Conservation (phyloP, 2,329 filamentous ascomycete genomes). For the Ascochyta viciae-villosae region DNA sequence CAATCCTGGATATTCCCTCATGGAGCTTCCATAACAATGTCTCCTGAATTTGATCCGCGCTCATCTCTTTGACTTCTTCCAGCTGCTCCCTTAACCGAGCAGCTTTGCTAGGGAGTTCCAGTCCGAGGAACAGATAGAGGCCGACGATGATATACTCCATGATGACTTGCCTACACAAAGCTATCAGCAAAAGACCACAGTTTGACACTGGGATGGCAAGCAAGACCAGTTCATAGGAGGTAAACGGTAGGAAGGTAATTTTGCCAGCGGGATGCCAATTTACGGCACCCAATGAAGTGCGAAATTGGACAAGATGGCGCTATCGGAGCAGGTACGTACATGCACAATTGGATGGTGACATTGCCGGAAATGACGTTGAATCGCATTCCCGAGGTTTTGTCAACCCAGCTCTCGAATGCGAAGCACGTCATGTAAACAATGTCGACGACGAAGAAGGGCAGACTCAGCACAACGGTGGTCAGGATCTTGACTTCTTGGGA, state of each 20-base stretch:
- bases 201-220: background rate
- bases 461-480: slow-evolving; percentile 44
- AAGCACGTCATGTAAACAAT: slow-evolving; percentile 50
- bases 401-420: slow-evolving; percentile 38
- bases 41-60: slow-evolving; percentile 39
- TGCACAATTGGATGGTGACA: slow-evolving; percentile 45
- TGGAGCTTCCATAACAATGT: slow-evolving; percentile 46
- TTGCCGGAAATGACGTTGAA: slow-evolving; percentile 48
- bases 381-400: slow-evolving; percentile 22
- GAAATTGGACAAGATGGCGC: background rate
- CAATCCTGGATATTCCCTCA: slow-evolving; percentile 32
- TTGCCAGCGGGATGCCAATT: background rate
- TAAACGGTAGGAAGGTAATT: background rate
- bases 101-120: slow-evolving; percentile 42
- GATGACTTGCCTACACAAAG: slow-evolving; percentile 38
- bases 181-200: background rate
- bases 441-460: slow-evolving; percentile 47
- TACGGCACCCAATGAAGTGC: background rate
- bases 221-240: background rate
- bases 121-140: slow-evolving; percentile 41
- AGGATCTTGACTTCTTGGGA: slow-evolving; percentile 44
- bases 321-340: slow-evolving; percentile 32
- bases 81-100: slow-evolving; percentile 38
- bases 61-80: slow-evolving; percentile 35
- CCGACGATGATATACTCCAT: slow-evolving; percentile 47